Evolutionary conservation across 2,329 filamentous ascomycete genomes (phyloP).

Genomic region (Sclerotinia trifoliorum): DNA sequence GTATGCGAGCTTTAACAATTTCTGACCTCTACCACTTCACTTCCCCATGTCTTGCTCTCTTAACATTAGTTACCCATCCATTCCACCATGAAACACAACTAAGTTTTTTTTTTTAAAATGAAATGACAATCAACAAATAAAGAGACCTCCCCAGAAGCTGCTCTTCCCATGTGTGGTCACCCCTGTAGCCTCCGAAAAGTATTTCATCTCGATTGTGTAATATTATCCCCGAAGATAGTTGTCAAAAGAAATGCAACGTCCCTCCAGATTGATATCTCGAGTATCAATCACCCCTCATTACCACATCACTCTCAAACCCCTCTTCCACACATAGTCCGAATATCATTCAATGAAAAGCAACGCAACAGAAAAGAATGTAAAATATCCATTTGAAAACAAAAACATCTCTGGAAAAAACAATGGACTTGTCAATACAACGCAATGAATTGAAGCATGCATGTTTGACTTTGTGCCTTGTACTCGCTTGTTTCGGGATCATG

Average conservation of each 20-base stretch:
- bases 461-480: conserved; percentile 16
- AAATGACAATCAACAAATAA: conserved; percentile 23
- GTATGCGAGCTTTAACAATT: conserved; percentile 8
- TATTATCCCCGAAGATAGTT: conserved; percentile 17
- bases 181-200: conserved; percentile 14
- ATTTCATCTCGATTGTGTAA: conserved; percentile 23
- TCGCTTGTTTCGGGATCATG: conserved; percentile 20
- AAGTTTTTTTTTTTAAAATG: conserved; percentile 12
- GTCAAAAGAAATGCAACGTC: conserved; percentile 20
- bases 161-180: conserved; percentile 31
- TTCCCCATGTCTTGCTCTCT: conserved; percentile 10
- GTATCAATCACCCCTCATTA: conserved; percentile 13
- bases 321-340: conserved; percentile 2
- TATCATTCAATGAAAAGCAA: conserved; percentile 17
- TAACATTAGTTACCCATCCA: conserved; percentile 1
- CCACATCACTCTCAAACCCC: neutral
- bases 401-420: conserved; percentile 19
- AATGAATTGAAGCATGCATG: conserved; percentile 5
- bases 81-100: conserved; percentile 14
- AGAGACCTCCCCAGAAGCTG: conserved; percentile 40
- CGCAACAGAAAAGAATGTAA: conserved; percentile 4
- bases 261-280: conserved; percentile 3
- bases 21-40: conserved; percentile 1
- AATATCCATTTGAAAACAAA: neutral
- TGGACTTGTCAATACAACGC: conserved; percentile 3